These are phyloP conservation scores for Leccinum sublutescens DNA, from an alignment of 768 basidiomycete genomes.

Conservation along the genomic window DNA sequence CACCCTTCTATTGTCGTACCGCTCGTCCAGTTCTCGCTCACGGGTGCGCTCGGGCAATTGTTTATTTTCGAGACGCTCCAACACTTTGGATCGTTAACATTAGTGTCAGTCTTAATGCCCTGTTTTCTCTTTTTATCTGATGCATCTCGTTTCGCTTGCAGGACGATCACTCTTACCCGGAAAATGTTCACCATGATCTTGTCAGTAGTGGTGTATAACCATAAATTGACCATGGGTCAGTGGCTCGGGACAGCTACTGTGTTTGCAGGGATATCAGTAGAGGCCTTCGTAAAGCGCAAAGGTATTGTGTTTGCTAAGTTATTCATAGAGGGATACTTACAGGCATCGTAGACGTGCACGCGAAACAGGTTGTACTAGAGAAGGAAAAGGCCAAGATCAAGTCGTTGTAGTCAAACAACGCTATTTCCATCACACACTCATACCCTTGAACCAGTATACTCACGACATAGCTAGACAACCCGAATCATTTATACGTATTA, in stretches of 20 bases:
- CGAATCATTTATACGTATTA: conserved; percentile 26
- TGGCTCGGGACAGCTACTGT: conserved; percentile 93
- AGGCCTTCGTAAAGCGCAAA: conserved; percentile 88
- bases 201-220: conserved; percentile 90
- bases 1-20: conserved; percentile 78
- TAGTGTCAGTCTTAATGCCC: conserved; percentile 60
- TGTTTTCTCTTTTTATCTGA: not conserved
- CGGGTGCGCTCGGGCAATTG: conserved; percentile 91
- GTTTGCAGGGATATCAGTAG: conserved; percentile 93
- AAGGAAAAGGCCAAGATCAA: conserved; percentile 85
- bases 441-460: conserved; percentile 17
- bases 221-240: conserved; percentile 78
- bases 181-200: conserved; percentile 98
- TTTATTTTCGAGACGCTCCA: conserved; percentile 97
- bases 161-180: conserved; percentile 92
- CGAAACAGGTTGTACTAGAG: conserved; percentile 76
- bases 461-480: conserved; percentile 14
- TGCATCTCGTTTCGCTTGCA: conserved; percentile 30
- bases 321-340: conserved; percentile 4
- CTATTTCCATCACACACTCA: conserved; percentile 4
- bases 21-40: conserved; percentile 79
- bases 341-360: conserved; percentile 62
- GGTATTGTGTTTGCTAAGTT: conserved; percentile 43
- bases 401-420: conserved; percentile 49
- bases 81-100: conserved; percentile 85